A percentile compares a stretch with the other conserved stretches of the same genome.
These are phyloP conservation scores for Coemansia sp. DNA, from an alignment of 192 early-diverging fungal genomes.

Conservation along the genomic window DNA sequence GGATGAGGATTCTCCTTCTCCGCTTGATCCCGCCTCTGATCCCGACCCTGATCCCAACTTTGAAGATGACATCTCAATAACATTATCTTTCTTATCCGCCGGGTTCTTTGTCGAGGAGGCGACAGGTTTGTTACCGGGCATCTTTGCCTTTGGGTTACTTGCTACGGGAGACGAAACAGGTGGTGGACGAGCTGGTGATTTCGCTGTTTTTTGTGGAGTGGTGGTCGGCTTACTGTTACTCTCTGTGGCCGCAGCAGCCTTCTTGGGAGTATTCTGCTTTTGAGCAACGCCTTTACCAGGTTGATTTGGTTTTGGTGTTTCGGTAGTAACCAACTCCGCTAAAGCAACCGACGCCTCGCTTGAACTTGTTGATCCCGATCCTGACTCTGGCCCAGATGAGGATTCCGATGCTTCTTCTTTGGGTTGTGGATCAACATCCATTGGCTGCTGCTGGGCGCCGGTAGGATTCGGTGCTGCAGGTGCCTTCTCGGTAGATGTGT, in stretches of 20 bases:
- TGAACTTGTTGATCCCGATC: not conserved
- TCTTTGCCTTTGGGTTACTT: not conserved
- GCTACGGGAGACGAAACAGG: not conserved
- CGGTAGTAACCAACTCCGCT: not conserved
- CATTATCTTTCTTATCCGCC: conserved; percentile 3
- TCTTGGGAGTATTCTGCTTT: not conserved
- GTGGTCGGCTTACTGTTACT: not conserved
- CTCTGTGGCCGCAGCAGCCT: not conserved
- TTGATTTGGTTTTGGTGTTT: not conserved
- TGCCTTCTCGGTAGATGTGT: not conserved
- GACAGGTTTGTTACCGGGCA: not conserved
- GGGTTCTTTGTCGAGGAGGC: not conserved
- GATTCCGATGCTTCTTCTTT: not conserved
- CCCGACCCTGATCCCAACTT: too few species aligned
- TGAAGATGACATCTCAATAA: conserved; percentile 1
- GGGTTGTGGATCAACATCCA: not conserved
- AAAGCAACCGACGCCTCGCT: conserved; percentile 1
- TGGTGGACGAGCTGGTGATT: not conserved
- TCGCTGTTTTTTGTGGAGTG: not conserved
- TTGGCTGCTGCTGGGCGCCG: not conserved
- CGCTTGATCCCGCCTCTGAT: too few species aligned
- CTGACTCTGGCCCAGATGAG: conserved; percentile 1
- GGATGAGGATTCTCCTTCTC: not conserved
- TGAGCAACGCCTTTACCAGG: not conserved
- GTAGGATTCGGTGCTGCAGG: not conserved